phyloP scores from a whole-genome alignment of 139 green algal species.

The Yamagishiella unicocca region DNA sequence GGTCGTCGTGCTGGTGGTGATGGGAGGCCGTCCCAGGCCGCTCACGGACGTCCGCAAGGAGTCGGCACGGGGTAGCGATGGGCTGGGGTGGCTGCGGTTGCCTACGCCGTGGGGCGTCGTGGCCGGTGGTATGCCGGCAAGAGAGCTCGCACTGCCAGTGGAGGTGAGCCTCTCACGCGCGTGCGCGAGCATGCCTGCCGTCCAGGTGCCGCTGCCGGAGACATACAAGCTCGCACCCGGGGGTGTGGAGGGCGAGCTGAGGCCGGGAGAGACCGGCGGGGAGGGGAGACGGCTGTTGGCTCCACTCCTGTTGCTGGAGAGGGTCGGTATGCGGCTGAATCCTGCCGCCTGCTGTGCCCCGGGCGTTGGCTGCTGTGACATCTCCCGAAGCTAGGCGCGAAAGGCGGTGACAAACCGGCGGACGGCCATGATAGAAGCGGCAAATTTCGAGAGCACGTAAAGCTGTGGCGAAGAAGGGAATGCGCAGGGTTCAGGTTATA shows the following conservation, averaged over 20 bases:
- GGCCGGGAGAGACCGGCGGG: neutral
- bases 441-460: too few relatives aligned
- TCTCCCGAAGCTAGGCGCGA: neutral
- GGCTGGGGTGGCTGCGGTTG: neutral
- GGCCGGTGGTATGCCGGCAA: too few relatives aligned
- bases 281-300: neutral
- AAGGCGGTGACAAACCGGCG: too few relatives aligned
- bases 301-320: neutral
- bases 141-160: neutral
- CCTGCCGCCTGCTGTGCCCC: neutral
- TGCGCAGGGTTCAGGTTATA: too few relatives aligned
- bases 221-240: neutral
- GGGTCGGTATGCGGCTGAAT: slow-evolving; percentile 5
- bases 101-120: too few relatives aligned
- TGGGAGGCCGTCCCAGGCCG: neutral
- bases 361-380: slow-evolving; percentile 1
- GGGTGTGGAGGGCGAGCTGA: slow-evolving; percentile 11
- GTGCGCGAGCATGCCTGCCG: neutral
- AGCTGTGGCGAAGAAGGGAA: too few relatives aligned
- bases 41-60: neutral
- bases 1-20: neutral
- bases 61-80: neutral
- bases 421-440: too few relatives aligned
- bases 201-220: slow-evolving; percentile 2
- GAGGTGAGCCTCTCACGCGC: neutral